Evolutionary conservation across 2,329 filamentous ascomycete species (phyloP).

Genomic region (Berkeleyomyces basicola): DNA sequence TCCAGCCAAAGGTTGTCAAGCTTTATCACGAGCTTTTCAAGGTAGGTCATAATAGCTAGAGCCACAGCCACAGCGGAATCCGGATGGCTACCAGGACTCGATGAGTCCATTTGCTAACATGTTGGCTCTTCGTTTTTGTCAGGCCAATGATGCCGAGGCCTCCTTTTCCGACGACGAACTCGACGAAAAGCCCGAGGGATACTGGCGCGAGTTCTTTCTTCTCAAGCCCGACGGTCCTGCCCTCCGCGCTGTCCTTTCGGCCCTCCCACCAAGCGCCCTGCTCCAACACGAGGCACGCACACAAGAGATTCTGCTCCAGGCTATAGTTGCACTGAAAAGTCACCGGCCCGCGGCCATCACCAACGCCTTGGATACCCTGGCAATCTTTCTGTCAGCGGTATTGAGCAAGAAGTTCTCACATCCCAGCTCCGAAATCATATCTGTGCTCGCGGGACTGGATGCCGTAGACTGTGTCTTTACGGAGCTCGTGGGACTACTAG

Average conservation of each 20-base stretch:
- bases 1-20: conserved; percentile 85
- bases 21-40: conserved; percentile 77
- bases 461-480: conserved; percentile 74
- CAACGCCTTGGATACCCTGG: conserved; percentile 44
- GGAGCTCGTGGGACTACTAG: conserved; percentile 70
- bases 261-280: conserved; percentile 57
- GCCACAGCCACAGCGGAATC: too few relatives aligned
- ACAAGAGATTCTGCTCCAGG: conserved; percentile 59
- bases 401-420: conserved; percentile 86
- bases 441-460: conserved; percentile 70
- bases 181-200: conserved; percentile 63
- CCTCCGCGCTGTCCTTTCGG: conserved; percentile 51
- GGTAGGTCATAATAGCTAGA: conserved; percentile 25
- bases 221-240: conserved; percentile 59
- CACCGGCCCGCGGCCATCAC: not conserved
- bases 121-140: not conserved
- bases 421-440: conserved; percentile 86
- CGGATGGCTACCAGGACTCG: not conserved
- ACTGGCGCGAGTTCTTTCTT: conserved; percentile 93
- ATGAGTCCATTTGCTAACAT: not conserved
- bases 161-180: conserved; percentile 36
- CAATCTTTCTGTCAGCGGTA: conserved; percentile 67
- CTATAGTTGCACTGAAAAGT: conserved; percentile 31
- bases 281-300: conserved; percentile 63
- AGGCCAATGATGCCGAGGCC: not conserved